Percentiles rank a stretch among this genome's conserved stretches.
Conservation (phyloP, 768 basidiomycete genomes). For the Auricularia sp. region DNA sequence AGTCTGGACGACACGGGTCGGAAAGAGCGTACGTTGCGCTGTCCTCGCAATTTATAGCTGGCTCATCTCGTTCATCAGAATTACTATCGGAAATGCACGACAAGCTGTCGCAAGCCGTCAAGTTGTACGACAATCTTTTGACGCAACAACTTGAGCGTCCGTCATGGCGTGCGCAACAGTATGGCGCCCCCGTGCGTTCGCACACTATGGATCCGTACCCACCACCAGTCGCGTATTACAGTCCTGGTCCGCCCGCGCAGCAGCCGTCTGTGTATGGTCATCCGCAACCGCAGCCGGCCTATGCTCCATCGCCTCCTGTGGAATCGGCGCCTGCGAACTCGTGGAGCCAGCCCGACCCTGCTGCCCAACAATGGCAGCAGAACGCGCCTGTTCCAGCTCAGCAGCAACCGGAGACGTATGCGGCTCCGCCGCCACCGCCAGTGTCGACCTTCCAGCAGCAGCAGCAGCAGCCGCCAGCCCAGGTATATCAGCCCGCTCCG, state of each 20-base stretch:
- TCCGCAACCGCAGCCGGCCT: constrained; percentile 10
- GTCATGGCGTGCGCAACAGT: constrained; percentile 41
- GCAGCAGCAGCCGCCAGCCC: constrained; percentile 15
- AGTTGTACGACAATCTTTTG: constrained; percentile 80
- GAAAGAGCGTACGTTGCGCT: constrained; percentile 62
- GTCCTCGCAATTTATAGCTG: constrained; percentile 1
- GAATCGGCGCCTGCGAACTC: not conserved
- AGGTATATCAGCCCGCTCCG: constrained; percentile 15
- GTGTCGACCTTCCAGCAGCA: constrained; percentile 5
- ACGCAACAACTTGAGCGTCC: constrained; percentile 75
- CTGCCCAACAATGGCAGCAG: constrained; percentile 7
- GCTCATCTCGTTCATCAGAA: constrained; percentile 35
- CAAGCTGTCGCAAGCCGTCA: constrained; percentile 85
- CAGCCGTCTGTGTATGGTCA: constrained; percentile 16
- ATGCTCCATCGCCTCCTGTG: not conserved
- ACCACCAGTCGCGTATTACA: not conserved
- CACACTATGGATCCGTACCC: not conserved
- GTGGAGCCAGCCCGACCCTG: constrained; percentile 5
- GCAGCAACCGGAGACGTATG: constrained; percentile 13
- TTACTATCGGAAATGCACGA: constrained; percentile 89
- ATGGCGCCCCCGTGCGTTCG: constrained; percentile 13
- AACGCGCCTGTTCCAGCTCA: constrained; percentile 11
- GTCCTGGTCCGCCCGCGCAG: constrained; percentile 10
- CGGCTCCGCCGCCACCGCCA: constrained; percentile 12
- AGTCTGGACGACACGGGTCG: constrained; percentile 75